Evolutionary conservation across 2,329 filamentous ascomycete genomes (phyloP).

Genomic region (Aspergillus aculeatinus): DNA sequence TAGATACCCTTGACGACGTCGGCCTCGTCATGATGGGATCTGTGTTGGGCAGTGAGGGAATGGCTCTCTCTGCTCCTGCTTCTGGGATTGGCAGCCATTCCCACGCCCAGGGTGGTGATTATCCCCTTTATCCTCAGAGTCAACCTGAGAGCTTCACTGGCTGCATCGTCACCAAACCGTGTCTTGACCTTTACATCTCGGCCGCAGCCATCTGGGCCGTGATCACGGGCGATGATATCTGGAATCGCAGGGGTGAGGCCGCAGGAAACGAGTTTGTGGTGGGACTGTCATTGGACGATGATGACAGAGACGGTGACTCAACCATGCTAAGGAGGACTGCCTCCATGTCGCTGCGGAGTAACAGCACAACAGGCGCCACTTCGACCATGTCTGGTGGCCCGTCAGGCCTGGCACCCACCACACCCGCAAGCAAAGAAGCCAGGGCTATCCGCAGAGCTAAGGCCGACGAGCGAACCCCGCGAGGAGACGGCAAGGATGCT

Average conservation of each 20-base stretch:
- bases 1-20: not conserved
- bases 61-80: not conserved
- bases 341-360: not conserved
- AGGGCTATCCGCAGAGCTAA: not conserved
- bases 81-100: not conserved
- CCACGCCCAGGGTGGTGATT: not conserved
- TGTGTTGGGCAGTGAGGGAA: not conserved
- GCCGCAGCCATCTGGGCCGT: conserved; percentile 18
- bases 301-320: not conserved
- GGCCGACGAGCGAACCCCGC: not conserved
- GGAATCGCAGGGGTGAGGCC: conserved; percentile 9
- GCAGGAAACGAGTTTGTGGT: not conserved
- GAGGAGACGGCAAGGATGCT: not conserved
- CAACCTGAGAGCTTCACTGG: not conserved
- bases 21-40: not conserved
- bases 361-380: not conserved
- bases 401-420: not conserved
- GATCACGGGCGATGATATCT: conserved; percentile 26
- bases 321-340: not conserved
- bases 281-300: not conserved
- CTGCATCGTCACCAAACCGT: not conserved
- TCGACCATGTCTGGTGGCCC: not conserved
- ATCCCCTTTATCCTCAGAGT: not conserved
- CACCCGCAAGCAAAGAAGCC: not conserved
- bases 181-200: conserved; percentile 6